Base-by-base conservation (phyloP, 352 stramenopile species). In the Phytophthora meadii region DNA sequence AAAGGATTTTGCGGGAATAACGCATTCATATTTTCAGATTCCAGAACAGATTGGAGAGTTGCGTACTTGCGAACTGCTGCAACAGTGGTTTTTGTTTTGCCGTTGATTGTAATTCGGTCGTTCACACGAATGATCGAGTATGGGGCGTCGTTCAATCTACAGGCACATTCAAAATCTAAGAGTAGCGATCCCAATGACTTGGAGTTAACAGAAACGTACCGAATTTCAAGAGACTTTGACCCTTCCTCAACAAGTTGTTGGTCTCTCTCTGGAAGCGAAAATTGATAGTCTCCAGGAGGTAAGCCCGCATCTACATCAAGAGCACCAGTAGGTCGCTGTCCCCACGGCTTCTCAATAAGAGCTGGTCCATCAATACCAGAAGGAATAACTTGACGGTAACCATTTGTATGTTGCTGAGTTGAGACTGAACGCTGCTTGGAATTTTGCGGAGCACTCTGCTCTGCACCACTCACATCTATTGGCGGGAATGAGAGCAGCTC, bases 111-210 rank as follows among this genome's bases (percentile, higher is more conserved):
- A 54, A 92, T 84, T 37, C 77, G 76, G 54, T 92, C 84, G 63
- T 86, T 82, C 12, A 68, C 68, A 41, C 74, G 84, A 53, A 92
- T 92, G 68, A 89, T 84, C 4, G 79, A 88, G 47, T 92, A 92
- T 30, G 84, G 84, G 11, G 76, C 66, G 24, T 73, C 77, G 41
- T 92, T 90, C 15, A 92, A 67, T 28, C 80, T 88, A 36, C 6
- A 24, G 30, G 8, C 42, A 59, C 8, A 22, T 36, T 36, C 5
- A 40, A 60, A 2, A 36, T 12, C 14, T 22, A 11, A 25, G 46
- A 15, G 4, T 4, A 27, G 9, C 22, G 22, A 22, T 22, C 22
- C 22, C 22, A 1, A 22, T 22, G 22, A 22, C 22, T 22, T 22
- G 22, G 22, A 22, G 22, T 22, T 22, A 10, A 12, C 48, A 40